Evolutionary conservation across 2,329 filamentous ascomycete genomes (phyloP).

Genomic region (Geoglossum cookeanum): DNA sequence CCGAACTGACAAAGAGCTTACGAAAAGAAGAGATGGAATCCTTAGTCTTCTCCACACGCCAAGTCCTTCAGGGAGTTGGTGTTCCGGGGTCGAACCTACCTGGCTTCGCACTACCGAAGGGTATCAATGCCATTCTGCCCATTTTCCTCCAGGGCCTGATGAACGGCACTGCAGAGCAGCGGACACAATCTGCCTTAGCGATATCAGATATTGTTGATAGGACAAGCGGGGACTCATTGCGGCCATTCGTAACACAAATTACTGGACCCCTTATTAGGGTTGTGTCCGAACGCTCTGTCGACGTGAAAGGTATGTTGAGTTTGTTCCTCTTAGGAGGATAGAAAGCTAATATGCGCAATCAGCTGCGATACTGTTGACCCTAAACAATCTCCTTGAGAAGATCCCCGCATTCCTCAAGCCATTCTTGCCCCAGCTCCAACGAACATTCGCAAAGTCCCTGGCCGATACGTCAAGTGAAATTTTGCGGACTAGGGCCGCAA

Average conservation of each 20-base stretch:
- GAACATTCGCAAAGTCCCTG: slow-evolving; percentile 89
- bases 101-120: slow-evolving; percentile 83
- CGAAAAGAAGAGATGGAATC: slow-evolving; percentile 97
- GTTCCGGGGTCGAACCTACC: slow-evolving; percentile 68
- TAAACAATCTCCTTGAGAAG: slow-evolving; percentile 92
- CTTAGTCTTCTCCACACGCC: slow-evolving; percentile 67
- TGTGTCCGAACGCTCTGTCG: slow-evolving; percentile 85
- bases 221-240: slow-evolving; percentile 69
- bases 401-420: slow-evolving; percentile 90
- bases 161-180: slow-evolving; percentile 85
- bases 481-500: slow-evolving; percentile 71
- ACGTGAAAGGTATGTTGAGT: slow-evolving; percentile 48
- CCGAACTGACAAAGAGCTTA: slow-evolving; percentile 69
- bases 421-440: slow-evolving; percentile 87
- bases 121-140: slow-evolving; percentile 85
- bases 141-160: slow-evolving; percentile 97
- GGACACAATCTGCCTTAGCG: slow-evolving; percentile 75
- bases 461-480: slow-evolving; percentile 85
- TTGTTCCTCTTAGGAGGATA: not conserved
- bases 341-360: slow-evolving; percentile 1
- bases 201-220: slow-evolving; percentile 94
- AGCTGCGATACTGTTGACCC: slow-evolving; percentile 76
- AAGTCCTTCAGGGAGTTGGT: slow-evolving; percentile 73
- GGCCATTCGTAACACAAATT: slow-evolving; percentile 92
- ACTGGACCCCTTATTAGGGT: slow-evolving; percentile 95